Conservation (phyloP, 768 basidiomycete species). For the Boletus sensibilis region DNA sequence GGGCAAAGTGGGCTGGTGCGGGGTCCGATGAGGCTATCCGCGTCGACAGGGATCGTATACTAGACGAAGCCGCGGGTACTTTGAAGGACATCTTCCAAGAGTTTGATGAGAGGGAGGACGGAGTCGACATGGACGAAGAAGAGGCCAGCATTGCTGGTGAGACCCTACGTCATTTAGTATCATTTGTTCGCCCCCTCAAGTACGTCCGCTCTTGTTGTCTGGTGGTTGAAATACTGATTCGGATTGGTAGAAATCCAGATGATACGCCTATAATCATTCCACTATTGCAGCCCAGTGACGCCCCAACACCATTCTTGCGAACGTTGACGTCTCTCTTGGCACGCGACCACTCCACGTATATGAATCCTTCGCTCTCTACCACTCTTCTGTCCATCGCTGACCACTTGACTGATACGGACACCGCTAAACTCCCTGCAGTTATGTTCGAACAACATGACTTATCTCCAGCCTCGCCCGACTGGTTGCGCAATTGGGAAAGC, state of each 20-base stretch:
- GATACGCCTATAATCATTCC: conserved; percentile 50
- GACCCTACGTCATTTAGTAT: conserved; percentile 56
- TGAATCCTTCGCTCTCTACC: conserved; percentile 60
- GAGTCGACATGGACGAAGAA: conserved; percentile 56
- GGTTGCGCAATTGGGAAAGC: conserved; percentile 66
- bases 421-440: conserved; percentile 55
- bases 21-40: conserved; percentile 29
- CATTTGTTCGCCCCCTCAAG: conserved; percentile 59
- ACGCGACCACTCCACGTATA: conserved; percentile 55
- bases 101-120: conserved; percentile 64
- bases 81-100: conserved; percentile 74
- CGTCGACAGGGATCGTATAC: conserved; percentile 50
- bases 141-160: conserved; percentile 65
- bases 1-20: conserved; percentile 45
- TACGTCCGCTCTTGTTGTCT: conserved; percentile 32
- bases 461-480: conserved; percentile 68
- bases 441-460: conserved; percentile 70
- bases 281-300: conserved; percentile 50
- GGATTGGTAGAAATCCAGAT: conserved; percentile 41
- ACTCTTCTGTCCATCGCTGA: conserved; percentile 64
- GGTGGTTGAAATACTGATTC: conserved; percentile 3
- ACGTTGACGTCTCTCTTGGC: conserved; percentile 62
- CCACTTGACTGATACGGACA: conserved; percentile 69
- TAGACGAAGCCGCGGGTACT: conserved; percentile 69
- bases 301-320: conserved; percentile 59